phyloP scores from a whole-genome alignment of 164 flowering plant species.

The Magnolia sinica region DNA sequence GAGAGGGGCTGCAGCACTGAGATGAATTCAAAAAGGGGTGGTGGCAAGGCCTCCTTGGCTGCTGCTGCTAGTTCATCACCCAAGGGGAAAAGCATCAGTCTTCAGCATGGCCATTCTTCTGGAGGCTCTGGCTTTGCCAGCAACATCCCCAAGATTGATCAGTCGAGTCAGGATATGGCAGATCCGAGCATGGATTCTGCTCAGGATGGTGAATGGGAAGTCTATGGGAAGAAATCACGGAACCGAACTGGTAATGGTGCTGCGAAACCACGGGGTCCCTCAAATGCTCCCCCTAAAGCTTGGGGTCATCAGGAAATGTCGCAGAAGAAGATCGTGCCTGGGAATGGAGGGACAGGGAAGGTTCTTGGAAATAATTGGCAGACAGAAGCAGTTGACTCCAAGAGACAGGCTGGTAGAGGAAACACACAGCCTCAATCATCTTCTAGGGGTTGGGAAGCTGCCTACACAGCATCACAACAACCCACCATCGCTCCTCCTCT shows the following conservation, averaged over 20 bases:
- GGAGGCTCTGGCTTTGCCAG: conserved; percentile 12
- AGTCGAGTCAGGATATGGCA: conserved; percentile 27
- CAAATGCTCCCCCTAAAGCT: conserved; percentile 33
- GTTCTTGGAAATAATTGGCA: conserved; percentile 30
- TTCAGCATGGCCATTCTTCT: conserved; percentile 11
- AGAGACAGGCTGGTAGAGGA: conserved; percentile 42
- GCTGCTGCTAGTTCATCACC: conserved; percentile 13
- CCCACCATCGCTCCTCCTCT: conserved; percentile 47
- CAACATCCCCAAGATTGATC: conserved; percentile 21
- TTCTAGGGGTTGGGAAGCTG: conserved; percentile 21
- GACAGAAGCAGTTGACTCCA: conserved; percentile 28
- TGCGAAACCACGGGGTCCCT: conserved; percentile 38
- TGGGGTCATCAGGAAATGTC: conserved; percentile 38
- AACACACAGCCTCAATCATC: conserved; percentile 29
- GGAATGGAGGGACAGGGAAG: conserved; percentile 32
- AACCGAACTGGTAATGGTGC: conserved; percentile 43
- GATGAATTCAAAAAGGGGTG: conserved; percentile 21
- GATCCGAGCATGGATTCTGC: conserved; percentile 32
- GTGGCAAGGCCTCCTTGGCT: conserved; percentile 19
- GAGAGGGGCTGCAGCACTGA: neutral
- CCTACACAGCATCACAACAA: conserved; percentile 23
- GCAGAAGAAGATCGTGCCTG: conserved; percentile 29
- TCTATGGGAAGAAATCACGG: conserved; percentile 44
- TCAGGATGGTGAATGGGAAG: conserved; percentile 65
- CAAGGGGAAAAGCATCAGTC: conserved; percentile 16